A percentile compares a stretch with the other conserved stretches of the same genome.
Conservation (phyloP, 23 red algal genomes). For the Gracilaria caudata region DNA sequence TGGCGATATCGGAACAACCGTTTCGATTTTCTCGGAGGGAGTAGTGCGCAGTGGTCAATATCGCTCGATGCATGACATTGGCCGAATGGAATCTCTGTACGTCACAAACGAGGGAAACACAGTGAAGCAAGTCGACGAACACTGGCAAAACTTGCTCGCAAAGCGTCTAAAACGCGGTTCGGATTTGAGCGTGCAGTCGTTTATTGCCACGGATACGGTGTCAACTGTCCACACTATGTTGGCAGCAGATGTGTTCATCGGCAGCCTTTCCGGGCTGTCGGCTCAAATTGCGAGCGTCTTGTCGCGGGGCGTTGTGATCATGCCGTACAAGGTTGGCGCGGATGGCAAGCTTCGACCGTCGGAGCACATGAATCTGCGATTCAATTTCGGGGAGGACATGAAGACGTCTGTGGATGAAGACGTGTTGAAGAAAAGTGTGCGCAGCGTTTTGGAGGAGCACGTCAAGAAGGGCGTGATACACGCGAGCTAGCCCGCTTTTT, state of each 20-base stretch:
- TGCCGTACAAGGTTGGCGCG: neutral
- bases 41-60: neutral
- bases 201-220: conserved; percentile 42
- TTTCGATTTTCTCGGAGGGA: conserved; percentile 21
- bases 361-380: neutral
- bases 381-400: neutral
- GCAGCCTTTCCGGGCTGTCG: conserved; percentile 9
- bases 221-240: conserved; percentile 19
- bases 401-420: neutral
- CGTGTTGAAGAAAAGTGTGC: neutral
- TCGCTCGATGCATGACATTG: neutral
- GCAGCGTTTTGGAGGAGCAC: neutral
- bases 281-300: neutral
- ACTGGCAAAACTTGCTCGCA: neutral
- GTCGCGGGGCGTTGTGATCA: conserved; percentile 8
- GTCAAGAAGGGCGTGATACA: too few relatives aligned
- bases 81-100: neutral
- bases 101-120: neutral
- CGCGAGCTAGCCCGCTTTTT: too few relatives aligned
- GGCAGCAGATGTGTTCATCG: conserved; percentile 48
- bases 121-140: neutral
- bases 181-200: neutral
- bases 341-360: neutral
- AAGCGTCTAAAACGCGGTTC: neutral
- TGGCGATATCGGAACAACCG: neutral